These are phyloP conservation scores for Protomyces arabidopsidicola DNA, from an alignment of 1,139 yeast genomes.

Conservation along the genomic window DNA sequence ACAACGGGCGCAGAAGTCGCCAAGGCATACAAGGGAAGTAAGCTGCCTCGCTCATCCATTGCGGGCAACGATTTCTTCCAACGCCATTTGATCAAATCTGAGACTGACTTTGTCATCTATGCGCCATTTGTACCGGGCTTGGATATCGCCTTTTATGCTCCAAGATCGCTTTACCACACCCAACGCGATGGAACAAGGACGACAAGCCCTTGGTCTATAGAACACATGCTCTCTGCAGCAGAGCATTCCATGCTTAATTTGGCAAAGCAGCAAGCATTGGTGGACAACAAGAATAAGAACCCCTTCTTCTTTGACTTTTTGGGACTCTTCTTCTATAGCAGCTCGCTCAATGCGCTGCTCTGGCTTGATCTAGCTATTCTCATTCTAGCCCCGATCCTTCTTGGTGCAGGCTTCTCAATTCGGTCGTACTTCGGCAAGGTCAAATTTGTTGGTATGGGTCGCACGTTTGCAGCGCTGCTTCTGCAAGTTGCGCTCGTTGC, in stretches of 20 bases:
- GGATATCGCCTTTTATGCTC: conserved; percentile 70
- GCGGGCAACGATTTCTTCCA: conserved; percentile 34
- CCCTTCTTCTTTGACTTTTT: conserved; percentile 32
- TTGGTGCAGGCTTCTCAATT: conserved; percentile 20
- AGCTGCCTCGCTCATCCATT: conserved; percentile 34
- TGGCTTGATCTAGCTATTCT: conserved; percentile 32
- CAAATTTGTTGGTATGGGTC: conserved; percentile 32
- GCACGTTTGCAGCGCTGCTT: conserved; percentile 29
- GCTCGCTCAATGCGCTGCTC: conserved; percentile 30
- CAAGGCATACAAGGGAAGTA: conserved; percentile 33
- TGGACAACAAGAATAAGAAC: conserved; percentile 29
- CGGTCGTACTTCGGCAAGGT: conserved; percentile 39
- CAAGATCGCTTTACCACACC: conserved; percentile 81
- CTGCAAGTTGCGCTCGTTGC: conserved; percentile 31
- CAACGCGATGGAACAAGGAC: conserved; percentile 63
- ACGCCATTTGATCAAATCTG: conserved; percentile 61
- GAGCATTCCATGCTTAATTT: conserved; percentile 32
- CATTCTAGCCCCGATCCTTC: conserved; percentile 33
- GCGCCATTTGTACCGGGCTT: conserved; percentile 58
- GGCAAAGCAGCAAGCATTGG: conserved; percentile 29
- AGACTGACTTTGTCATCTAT: conserved; percentile 80
- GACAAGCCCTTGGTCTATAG: conserved; percentile 43
- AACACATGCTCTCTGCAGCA: conserved; percentile 34
- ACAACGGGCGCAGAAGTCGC: conserved; percentile 58
- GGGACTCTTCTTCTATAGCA: conserved; percentile 10